Evolutionary conservation across 2,329 filamentous ascomycete species (phyloP).

Genomic region (Talaromyces sp.): DNA sequence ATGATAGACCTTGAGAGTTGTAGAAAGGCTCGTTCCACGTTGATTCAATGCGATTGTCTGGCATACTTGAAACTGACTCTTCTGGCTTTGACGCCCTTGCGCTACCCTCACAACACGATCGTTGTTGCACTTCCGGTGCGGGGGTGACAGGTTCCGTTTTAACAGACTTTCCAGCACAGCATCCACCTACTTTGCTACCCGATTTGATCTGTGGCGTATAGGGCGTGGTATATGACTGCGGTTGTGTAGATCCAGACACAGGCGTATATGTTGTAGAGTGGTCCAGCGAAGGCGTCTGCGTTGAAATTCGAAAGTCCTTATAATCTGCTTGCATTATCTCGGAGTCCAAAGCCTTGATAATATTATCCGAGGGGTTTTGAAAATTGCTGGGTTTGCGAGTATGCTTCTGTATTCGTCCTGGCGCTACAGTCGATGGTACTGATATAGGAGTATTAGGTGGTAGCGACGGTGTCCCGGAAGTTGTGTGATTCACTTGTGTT

Average conservation of each 20-base stretch:
- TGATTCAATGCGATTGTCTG: neutral
- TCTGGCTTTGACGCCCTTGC: neutral
- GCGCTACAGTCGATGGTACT: slow-evolving; percentile 22
- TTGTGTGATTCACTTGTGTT: slow-evolving; percentile 20
- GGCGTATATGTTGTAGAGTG: neutral
- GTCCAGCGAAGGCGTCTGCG: slow-evolving; percentile 21
- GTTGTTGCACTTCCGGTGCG: slow-evolving; percentile 16
- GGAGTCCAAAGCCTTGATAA: slow-evolving; percentile 33
- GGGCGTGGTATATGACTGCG: neutral
- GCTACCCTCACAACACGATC: slow-evolving; percentile 32
- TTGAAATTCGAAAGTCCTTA: slow-evolving; percentile 23
- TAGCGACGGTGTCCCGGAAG: slow-evolving; percentile 21
- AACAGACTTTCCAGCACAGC: slow-evolving; percentile 25
- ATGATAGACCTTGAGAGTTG: neutral
- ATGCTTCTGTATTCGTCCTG: slow-evolving; percentile 36
- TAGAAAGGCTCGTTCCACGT: neutral
- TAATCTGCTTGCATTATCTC: slow-evolving; percentile 12
- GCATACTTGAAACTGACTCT: neutral
- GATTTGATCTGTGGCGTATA: neutral
- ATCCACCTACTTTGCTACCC: slow-evolving; percentile 20
- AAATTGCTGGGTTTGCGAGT: slow-evolving; percentile 32
- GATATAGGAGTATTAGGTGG: neutral
- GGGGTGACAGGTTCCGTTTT: slow-evolving; percentile 18
- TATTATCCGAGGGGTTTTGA: slow-evolving; percentile 33
- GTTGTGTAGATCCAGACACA: neutral